Percentiles rank a stretch among this genome's conserved stretches.
phyloP scores from a whole-genome alignment of 73 alveolate species.

The Paramecium bursaria region DNA sequence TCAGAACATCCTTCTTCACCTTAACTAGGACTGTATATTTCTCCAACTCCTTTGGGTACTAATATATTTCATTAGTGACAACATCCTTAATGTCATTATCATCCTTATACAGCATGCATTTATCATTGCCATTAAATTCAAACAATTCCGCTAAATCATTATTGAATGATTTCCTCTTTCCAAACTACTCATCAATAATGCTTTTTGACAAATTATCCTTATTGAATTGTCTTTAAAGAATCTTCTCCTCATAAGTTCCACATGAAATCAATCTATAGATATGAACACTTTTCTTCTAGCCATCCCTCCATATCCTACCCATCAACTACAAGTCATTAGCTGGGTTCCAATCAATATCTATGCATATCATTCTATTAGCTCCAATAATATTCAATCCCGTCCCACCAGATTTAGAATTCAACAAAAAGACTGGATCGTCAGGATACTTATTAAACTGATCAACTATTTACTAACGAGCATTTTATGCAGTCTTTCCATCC shows the following conservation, averaged over 20 bases:
- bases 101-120: constrained; percentile 13
- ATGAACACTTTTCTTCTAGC: constrained; percentile 88
- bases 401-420: constrained; percentile 87
- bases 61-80: too few species aligned
- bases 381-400: constrained; percentile 82
- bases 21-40: constrained; percentile 24
- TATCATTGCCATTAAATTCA: constrained; percentile 11
- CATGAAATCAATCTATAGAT: constrained; percentile 88
- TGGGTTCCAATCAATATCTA: constrained; percentile 88
- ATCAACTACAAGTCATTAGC: constrained; percentile 91
- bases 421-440: constrained; percentile 71
- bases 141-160: constrained; percentile 3
- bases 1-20: too few species aligned
- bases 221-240: constrained; percentile 77
- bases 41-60: not conserved
- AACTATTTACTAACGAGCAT: constrained; percentile 43
- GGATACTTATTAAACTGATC: constrained; percentile 52
- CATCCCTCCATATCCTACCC: constrained; percentile 92
- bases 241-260: constrained; percentile 91
- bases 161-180: not conserved
- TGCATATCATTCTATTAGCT: constrained; percentile 79
- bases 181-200: constrained; percentile 61
- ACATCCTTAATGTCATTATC: too few species aligned
- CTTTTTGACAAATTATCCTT: constrained; percentile 63
- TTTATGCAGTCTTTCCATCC: constrained; percentile 66